Conservation (phyloP, 1,284 basidiomycete genomes). For the Meira nashicola region DNA sequence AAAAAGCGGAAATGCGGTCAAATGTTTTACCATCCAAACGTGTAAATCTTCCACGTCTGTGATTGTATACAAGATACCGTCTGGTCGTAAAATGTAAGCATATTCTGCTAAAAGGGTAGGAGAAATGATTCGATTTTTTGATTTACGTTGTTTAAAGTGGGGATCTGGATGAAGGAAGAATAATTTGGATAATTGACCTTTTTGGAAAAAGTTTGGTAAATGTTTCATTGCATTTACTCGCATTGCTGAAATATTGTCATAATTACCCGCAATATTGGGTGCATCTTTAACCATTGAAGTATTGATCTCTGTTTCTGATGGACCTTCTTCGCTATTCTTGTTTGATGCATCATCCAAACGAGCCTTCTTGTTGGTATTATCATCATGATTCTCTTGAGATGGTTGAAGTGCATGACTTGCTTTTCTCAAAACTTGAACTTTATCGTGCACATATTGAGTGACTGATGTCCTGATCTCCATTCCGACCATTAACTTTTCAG, state of each 20-base stretch:
- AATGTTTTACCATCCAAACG: constrained; percentile 89
- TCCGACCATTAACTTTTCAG: constrained; percentile 88
- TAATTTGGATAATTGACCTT: constrained; percentile 72
- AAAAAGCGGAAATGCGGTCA: constrained; percentile 81
- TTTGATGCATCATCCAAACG: constrained; percentile 3
- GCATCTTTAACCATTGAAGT: constrained; percentile 23
- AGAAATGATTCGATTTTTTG: constrained; percentile 93
- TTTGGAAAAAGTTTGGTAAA: constrained; percentile 89
- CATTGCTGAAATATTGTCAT: constrained; percentile 88
- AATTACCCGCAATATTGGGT: constrained; percentile 57
- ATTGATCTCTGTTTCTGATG: constrained; percentile 48
- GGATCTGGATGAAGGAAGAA: constrained; percentile 99
- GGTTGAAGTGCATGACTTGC: constrained; percentile 14
- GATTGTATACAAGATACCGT: constrained; percentile 93
- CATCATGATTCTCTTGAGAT: constrained; percentile 20
- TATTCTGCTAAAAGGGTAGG: constrained; percentile 80
- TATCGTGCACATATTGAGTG: constrained; percentile 90
- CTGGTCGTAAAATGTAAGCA: constrained; percentile 82
- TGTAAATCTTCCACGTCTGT: constrained; percentile 93
- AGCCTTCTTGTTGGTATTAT: constrained; percentile 17
- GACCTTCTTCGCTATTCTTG: constrained; percentile 19
- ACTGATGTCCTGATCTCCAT: constrained; percentile 97
- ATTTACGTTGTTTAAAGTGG: constrained; percentile 95
- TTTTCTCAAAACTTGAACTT: constrained; percentile 77
- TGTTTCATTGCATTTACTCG: constrained; percentile 99